Conservation (phyloP, 2,329 filamentous ascomycete genomes). For the Diplodia intermedia region DNA sequence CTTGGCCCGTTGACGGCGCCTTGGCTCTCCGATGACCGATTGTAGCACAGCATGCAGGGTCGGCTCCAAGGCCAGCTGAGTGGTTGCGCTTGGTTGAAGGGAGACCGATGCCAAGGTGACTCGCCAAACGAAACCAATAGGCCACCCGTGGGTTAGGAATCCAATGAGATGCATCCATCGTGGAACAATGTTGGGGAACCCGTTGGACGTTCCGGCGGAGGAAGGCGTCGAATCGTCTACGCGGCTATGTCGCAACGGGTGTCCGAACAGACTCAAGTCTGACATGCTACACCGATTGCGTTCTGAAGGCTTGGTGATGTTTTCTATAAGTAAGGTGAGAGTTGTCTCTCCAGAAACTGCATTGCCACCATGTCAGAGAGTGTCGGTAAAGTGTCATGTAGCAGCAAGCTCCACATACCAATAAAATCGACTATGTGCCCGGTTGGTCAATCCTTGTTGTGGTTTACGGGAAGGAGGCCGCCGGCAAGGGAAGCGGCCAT, state of each 20-base stretch:
- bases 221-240: background rate
- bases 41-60: background rate
- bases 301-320: background rate
- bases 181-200: background rate
- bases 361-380: background rate
- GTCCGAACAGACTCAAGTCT: background rate
- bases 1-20: background rate
- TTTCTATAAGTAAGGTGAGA: background rate
- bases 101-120: background rate
- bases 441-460: background rate
- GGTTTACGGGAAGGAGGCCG: background rate
- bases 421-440: background rate
- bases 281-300: background rate
- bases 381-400: background rate
- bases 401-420: background rate
- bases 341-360: background rate
- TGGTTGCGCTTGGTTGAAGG: background rate
- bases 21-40: conserved; percentile 2
- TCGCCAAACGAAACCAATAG: background rate
- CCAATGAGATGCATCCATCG: background rate
- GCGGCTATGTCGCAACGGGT: background rate
- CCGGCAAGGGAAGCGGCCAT: conserved; percentile 13
- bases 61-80: background rate
- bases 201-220: background rate
- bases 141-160: background rate